Evolutionary conservation across 75 land plant genomes (phyloP), one percentile per base, ranked within the genome.

Genomic region (Sequoia sempervirens): DNA sequence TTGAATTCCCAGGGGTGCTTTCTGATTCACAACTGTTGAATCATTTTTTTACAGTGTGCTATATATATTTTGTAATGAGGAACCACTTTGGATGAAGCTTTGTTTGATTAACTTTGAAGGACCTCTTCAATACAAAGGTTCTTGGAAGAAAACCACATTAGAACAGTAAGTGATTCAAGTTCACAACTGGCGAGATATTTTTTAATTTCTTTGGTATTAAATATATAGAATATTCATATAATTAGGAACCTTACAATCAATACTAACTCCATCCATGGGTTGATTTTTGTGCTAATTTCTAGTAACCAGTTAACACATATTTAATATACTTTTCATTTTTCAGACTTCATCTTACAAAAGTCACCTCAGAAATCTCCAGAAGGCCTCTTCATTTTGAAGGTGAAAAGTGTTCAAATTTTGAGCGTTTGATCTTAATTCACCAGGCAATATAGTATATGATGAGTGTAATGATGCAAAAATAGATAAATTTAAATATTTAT

Each of bases 21-120:
- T 36, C 70, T 61, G 40, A 36, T 34, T 61, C 5, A 13, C 34
- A 45, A 41, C 17, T 34, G 40, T 38, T 47, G n/a, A 45, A 18
- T 83, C 43, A 30, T 85, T 40, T 37, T 10, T 38, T 52, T 91
- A 85, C 91, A 97, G 99, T 89, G 98, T 96, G 38, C 88, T 97
- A 83, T 96, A 96, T 88, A 91, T 97, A 64, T 80, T 97, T 4
- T 97, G 99, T 92, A 96, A 97, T 80, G 99, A 97, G 85, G 99
- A 97, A 83, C 98, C 96, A 43, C 88, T 97, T 12, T 97, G 99
- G 99, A 97, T 97, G 99, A 90, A 81, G 81, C 85, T 94, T 23
- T 97, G 98, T 82, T 86, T 97, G 28, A 81, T 69, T 46, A 75
- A 83, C 72, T 87, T 81, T 45, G 86, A 88, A 11, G 96, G 94